Base-by-base conservation (phyloP, 371 early-diverging fungal genomes). In the Mucor circinelloides region DNA sequence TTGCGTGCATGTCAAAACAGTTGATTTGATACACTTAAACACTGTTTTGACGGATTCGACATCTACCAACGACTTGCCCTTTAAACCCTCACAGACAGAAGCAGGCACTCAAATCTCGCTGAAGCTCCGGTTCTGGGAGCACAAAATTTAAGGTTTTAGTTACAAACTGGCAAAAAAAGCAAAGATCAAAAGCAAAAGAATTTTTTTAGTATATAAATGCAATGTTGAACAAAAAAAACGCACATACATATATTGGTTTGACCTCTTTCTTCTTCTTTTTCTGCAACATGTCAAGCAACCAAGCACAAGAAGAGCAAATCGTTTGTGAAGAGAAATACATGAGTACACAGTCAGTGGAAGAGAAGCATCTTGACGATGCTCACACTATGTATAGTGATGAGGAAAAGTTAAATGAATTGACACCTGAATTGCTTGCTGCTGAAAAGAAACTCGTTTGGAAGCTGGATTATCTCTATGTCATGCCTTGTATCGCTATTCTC, bases 401-500 rank as follows among this genome's bases (percentile, higher is more conserved):
- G 3, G 67, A 66, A 32, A 54, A 54, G 30, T 27, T 54, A n/a
- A 54, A 50, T 21, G 60, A 66, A 40, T 6, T 55, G 28, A 28
- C 67, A 13, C 67, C 67, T 5, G 67, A 66, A 38, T 42, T 66
- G 12, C 6, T 27, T 38, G 66, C 66, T 52, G 66, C 57, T 10
- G 77, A 80, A 46, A 57, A 17, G 3, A 58, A 28, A 15, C 19
- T 71, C 0, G 38, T 71, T 30, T 56, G 62, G 21, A 70, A 66
- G 21, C 21, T 70, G 12, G 71, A 70, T 70, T 70, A 15, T n/a
- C 62, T 70, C 13, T 70, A 66, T 34, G 71, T 70, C 2, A 70
- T 70, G 71, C 71, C 71, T 50, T 70, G 44, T 55, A 9, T 70
- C 13, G 58, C 66, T 28, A 8, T 70, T 30, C 67, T 70, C 21